Conservation (phyloP, 208 protist species). For the Wallacemonas sp. region DNA sequence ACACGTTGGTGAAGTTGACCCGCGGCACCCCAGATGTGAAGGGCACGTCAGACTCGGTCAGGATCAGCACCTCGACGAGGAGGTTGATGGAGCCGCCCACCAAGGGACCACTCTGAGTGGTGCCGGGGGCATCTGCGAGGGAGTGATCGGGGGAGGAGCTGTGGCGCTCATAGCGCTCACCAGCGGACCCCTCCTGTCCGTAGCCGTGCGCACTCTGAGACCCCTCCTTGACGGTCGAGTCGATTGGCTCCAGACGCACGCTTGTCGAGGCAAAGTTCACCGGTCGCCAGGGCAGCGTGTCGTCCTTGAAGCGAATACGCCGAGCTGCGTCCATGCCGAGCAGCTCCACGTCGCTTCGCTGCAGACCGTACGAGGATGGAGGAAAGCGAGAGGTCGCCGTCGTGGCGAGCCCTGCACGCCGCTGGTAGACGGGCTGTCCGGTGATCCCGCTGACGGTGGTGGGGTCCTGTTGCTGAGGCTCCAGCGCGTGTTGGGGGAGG, state of each 20-base stretch:
- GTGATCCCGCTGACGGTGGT: not conserved
- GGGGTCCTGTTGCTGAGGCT: not conserved
- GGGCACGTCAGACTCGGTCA: conserved; percentile 53
- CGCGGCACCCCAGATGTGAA: conserved; percentile 50
- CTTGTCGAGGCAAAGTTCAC: conserved; percentile 39
- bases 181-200: not conserved
- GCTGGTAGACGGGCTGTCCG: not conserved
- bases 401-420: not conserved
- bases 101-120: conserved; percentile 8
- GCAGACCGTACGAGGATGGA: too few species aligned
- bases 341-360: conserved; percentile 32
- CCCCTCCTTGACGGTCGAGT: conserved; percentile 1
- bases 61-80: conserved; percentile 58
- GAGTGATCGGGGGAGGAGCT: not conserved
- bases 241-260: conserved; percentile 45
- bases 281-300: conserved; percentile 63
- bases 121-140: not conserved
- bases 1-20: conserved; percentile 66
- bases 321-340: conserved; percentile 42
- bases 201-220: not conserved
- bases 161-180: not conserved
- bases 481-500: not conserved
- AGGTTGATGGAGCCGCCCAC: conserved; percentile 60
- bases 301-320: conserved; percentile 44
- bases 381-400: too few species aligned